Conservation (phyloP, 2,329 filamentous ascomycete genomes). For the Diaporthe vaccinii region DNA sequence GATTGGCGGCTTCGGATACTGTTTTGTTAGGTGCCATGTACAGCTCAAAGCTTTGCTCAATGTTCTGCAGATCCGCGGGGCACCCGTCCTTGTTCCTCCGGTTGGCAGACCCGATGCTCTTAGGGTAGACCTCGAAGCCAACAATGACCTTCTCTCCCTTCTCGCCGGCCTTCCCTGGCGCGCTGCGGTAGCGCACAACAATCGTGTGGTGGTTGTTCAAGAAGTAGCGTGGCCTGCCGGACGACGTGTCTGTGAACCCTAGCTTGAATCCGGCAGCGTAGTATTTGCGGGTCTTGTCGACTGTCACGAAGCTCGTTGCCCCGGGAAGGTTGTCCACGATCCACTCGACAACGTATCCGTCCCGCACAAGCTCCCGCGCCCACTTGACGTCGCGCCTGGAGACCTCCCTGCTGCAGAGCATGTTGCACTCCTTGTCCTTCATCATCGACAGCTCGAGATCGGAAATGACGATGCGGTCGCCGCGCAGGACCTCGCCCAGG, state of each 20-base stretch:
- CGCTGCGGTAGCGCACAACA: conserved; percentile 82
- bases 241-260: conserved; percentile 78
- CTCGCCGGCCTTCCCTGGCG: conserved; percentile 76
- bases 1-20: conserved; percentile 55
- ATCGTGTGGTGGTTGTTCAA: conserved; percentile 92
- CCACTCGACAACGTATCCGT: conserved; percentile 92
- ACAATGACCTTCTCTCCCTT: conserved; percentile 84
- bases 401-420: conserved; percentile 79
- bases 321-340: conserved; percentile 93
- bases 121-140: conserved; percentile 91
- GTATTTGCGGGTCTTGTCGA: conserved; percentile 87
- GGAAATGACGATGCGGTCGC: conserved; percentile 86
- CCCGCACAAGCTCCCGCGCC: conserved; percentile 78
- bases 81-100: conserved; percentile 76
- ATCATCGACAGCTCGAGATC: conserved; percentile 87
- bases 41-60: conserved; percentile 77
- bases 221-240: conserved; percentile 74
- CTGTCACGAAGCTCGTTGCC: conserved; percentile 88
- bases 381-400: conserved; percentile 74
- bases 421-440: conserved; percentile 78
- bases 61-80: conserved; percentile 74
- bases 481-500: conserved; percentile 87
- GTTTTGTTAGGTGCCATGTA: conserved; percentile 75
- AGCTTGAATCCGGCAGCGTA: conserved; percentile 93
- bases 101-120: conserved; percentile 77